Percentiles rank a stretch among this genome's conserved stretches.
Conservation (phyloP, 2,329 filamentous ascomycete genomes). For the Neonectria coccinea region DNA sequence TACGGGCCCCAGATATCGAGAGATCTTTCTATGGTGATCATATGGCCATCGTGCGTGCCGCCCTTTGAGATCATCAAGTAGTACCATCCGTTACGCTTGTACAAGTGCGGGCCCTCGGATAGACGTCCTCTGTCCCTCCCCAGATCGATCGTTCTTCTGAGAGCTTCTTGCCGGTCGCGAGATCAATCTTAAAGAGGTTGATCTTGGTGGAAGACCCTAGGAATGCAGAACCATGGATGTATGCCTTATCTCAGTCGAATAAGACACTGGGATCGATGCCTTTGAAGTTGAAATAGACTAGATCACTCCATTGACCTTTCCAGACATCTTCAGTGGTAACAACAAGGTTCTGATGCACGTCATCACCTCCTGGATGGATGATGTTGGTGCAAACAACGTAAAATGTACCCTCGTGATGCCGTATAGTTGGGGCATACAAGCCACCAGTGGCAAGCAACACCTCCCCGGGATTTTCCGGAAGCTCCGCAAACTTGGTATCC, state of each 20-base stretch:
- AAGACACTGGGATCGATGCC: constrained; percentile 7
- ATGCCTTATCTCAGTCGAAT: constrained; percentile 4
- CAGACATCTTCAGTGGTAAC: constrained; percentile 10
- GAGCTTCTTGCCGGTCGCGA: background rate
- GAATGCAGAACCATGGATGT: constrained; percentile 7
- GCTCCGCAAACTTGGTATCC: background rate
- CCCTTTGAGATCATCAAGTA: constrained; percentile 8
- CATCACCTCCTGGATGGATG: background rate
- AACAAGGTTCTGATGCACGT: background rate
- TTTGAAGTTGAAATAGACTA: constrained; percentile 9
- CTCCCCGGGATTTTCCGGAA: background rate
- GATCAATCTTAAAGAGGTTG: constrained; percentile 10
- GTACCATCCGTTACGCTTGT: constrained; percentile 11
- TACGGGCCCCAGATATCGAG: constrained; percentile 12
- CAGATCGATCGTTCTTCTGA: constrained; percentile 5
- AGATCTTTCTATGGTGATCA: constrained; percentile 14
- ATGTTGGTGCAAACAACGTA: constrained; percentile 17
- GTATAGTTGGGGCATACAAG: constrained; percentile 12
- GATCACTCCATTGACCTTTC: constrained; percentile 10
- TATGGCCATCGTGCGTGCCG: constrained; percentile 7
- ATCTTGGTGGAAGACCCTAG: constrained; percentile 5
- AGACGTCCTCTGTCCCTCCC: constrained; percentile 2
- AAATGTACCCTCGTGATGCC: constrained; percentile 1
- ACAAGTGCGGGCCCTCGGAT: constrained; percentile 5
- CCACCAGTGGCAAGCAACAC: constrained; percentile 9